A percentile compares a stretch with the other conserved stretches of the same genome.
phyloP scores from a whole-genome alignment of 73 alveolate genomes.

The Uronychia setigera region DNA sequence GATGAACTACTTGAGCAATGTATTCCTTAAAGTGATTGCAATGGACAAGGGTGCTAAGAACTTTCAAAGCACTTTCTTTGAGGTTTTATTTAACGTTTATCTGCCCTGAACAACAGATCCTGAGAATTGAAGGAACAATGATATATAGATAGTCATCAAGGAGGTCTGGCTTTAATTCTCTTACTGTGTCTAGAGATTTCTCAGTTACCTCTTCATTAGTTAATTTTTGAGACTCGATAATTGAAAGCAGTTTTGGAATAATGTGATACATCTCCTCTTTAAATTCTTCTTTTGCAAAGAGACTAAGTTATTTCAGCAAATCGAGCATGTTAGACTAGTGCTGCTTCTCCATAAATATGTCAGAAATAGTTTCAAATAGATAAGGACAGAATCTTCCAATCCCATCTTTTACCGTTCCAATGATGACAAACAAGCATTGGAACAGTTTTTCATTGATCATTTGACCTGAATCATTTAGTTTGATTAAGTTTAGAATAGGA shows the following conservation, averaged over 20 bases:
- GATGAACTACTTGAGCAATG: constrained; percentile 49
- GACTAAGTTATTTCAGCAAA: constrained; percentile 2
- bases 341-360: neutral
- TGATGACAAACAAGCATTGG: constrained; percentile 46
- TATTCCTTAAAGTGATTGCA: constrained; percentile 53
- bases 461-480: constrained; percentile 5
- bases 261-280: constrained; percentile 23
- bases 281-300: constrained; percentile 11
- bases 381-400: constrained; percentile 30
- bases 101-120: constrained; percentile 40
- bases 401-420: constrained; percentile 34
- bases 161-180: constrained; percentile 41
- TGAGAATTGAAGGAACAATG: constrained; percentile 62
- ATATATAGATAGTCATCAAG: constrained; percentile 70
- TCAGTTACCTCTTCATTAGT: constrained; percentile 10
- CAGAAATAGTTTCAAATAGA: constrained; percentile 25
- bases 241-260: constrained; percentile 2
- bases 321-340: neutral
- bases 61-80: constrained; percentile 37
- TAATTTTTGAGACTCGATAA: constrained; percentile 17
- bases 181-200: constrained; percentile 38
- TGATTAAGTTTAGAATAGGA: constrained; percentile 40
- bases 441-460: constrained; percentile 10
- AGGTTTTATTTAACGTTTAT: constrained; percentile 13
- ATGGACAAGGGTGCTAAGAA: constrained; percentile 35